These are phyloP conservation scores for Wickerhamomyces queroliae DNA, from an alignment of 805 yeast genomes.

Conservation along the genomic window DNA sequence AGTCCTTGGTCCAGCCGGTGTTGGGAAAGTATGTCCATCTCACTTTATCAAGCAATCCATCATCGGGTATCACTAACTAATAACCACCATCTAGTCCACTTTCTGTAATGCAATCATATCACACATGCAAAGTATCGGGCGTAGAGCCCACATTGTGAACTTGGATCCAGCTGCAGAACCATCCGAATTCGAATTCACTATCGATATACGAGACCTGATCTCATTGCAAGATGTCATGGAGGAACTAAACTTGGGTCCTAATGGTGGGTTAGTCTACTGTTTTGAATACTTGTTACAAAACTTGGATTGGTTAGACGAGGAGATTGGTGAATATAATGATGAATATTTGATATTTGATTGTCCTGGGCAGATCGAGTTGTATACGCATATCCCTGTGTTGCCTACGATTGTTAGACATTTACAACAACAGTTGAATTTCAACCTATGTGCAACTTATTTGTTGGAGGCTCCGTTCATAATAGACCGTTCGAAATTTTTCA, in stretches of 20 bases:
- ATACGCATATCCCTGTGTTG: conserved; percentile 89
- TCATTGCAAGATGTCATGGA: conserved; percentile 90
- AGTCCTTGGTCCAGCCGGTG: conserved; percentile 97
- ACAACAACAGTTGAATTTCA: conserved; percentile 72
- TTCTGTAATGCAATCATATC: conserved; percentile 85
- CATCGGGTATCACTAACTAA: conserved; percentile 2
- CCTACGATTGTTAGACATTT: conserved; percentile 87
- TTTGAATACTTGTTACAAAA: conserved; percentile 87
- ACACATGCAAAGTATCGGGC: conserved; percentile 84
- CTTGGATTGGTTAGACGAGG: conserved; percentile 96
- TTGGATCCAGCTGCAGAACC: conserved; percentile 98
- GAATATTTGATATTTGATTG: conserved; percentile 93
- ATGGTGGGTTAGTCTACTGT: conserved; percentile 90
- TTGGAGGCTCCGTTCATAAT: conserved; percentile 92
- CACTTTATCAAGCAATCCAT: not conserved
- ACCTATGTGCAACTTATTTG: conserved; percentile 86
- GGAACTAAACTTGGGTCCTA: conserved; percentile 85
- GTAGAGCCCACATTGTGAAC: conserved; percentile 92
- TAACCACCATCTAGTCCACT: conserved; percentile 43
- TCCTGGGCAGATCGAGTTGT: conserved; percentile 94
- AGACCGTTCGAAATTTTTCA: conserved; percentile 86
- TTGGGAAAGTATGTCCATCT: conserved; percentile 52
- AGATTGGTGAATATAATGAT: conserved; percentile 92
- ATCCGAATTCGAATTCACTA: conserved; percentile 82
- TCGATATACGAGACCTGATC: conserved; percentile 82